These are phyloP conservation scores for Termitomyces sp. DNA, from an alignment of 768 basidiomycete species.

Conservation along the genomic window DNA sequence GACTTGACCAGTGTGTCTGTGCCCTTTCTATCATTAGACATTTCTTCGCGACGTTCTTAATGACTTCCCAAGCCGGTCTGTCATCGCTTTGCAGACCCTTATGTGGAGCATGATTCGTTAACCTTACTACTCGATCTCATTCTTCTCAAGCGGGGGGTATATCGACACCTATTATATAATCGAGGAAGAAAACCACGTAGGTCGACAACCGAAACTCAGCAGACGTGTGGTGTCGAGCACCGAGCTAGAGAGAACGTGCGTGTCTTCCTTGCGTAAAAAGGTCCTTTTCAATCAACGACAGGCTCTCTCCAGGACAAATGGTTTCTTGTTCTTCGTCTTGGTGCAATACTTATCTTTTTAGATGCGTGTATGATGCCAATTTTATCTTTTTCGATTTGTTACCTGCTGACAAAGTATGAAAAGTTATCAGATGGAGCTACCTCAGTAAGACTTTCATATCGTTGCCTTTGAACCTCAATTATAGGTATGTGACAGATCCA, in stretches of 20 bases:
- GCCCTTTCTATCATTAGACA: neutral
- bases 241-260: constrained; percentile 21
- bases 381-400: constrained; percentile 1
- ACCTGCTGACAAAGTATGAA: neutral
- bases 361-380: constrained; percentile 61
- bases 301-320: constrained; percentile 43
- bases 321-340: constrained; percentile 54
- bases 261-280: neutral
- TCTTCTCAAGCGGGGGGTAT: constrained; percentile 76
- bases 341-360: constrained; percentile 49
- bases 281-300: neutral
- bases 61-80: constrained; percentile 41
- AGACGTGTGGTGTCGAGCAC: constrained; percentile 3
- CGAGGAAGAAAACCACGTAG: constrained; percentile 62
- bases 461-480: neutral
- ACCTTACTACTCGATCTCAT: constrained; percentile 76
- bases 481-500: constrained; percentile 26
- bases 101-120: constrained; percentile 78
- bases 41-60: neutral
- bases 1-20: constrained; percentile 82
- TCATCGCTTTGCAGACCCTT: constrained; percentile 73
- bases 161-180: constrained; percentile 78
- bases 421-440: constrained; percentile 79
- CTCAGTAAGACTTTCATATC: constrained; percentile 38
- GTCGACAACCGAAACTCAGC: constrained; percentile 18